These are phyloP conservation scores for Trifolium subterraneum DNA, from an alignment of 306 rosid species.

Conservation along the genomic window DNA sequence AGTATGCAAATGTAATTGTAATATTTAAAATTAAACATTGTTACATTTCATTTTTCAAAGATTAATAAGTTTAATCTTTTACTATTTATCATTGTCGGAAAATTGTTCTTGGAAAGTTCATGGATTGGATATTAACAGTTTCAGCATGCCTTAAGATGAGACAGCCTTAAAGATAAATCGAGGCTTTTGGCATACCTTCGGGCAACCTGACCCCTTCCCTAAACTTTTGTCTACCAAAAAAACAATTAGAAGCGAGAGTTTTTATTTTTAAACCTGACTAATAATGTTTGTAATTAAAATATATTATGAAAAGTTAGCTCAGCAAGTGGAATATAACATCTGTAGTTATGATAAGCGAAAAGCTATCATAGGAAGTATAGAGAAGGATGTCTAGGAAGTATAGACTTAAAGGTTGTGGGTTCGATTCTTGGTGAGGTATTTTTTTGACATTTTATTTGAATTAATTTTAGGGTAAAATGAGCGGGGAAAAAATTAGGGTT, in stretches of 20 bases:
- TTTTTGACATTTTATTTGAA: too few relatives aligned
- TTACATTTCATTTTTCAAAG: constrained; percentile 32
- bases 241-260: neutral
- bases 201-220: neutral
- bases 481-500: too few relatives aligned
- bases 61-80: constrained; percentile 6
- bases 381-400: too few relatives aligned
- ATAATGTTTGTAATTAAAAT: neutral
- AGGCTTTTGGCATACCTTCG: neutral
- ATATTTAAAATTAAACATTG: constrained; percentile 1
- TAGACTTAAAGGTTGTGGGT: too few relatives aligned
- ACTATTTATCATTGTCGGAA: constrained; percentile 1
- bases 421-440: too few relatives aligned
- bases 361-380: neutral
- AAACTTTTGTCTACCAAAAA: neutral
- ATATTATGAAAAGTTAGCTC: constrained; percentile 22
- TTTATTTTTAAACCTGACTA: neutral
- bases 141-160: neutral
- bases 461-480: too few relatives aligned
- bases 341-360: neutral
- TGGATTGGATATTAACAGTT: constrained; percentile 12
- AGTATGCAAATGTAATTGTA: constrained; percentile 14
- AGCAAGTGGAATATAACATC: neutral
- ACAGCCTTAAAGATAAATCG: neutral
- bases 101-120: neutral